Conservation (phyloP, 164 flowering plant genomes). For the Dillenia turbinata region DNA sequence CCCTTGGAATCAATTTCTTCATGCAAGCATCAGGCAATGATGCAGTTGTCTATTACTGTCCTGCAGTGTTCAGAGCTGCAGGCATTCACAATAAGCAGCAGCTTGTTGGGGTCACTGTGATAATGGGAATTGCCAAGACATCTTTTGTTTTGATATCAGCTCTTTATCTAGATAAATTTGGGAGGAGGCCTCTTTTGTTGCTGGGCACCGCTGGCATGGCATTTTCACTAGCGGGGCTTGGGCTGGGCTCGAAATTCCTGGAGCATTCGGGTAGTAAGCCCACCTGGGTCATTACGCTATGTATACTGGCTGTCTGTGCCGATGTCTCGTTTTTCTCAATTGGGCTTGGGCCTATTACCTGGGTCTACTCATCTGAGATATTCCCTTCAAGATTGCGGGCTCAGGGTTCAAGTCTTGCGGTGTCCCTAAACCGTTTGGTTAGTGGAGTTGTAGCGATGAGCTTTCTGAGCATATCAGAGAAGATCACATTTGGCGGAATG, state of each 20-base stretch:
- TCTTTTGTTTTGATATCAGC: constrained; percentile 62
- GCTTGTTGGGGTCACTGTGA: constrained; percentile 49
- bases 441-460: constrained; percentile 70
- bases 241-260: constrained; percentile 48
- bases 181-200: constrained; percentile 69
- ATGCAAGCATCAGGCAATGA: constrained; percentile 94
- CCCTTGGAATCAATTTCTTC: constrained; percentile 83
- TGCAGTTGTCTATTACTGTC: constrained; percentile 77
- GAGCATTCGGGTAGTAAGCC: constrained; percentile 34
- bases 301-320: constrained; percentile 60
- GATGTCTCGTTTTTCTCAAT: constrained; percentile 77
- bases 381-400: constrained; percentile 63
- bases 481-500: constrained; percentile 53
- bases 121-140: constrained; percentile 71
- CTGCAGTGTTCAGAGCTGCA: constrained; percentile 65
- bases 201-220: constrained; percentile 64
- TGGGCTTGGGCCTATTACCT: constrained; percentile 85
- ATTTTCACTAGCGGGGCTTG: constrained; percentile 41
- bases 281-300: constrained; percentile 54
- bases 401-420: constrained; percentile 56
- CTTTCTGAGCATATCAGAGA: constrained; percentile 39
- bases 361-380: constrained; percentile 80
- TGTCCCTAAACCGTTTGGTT: constrained; percentile 68
- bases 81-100: constrained; percentile 39
- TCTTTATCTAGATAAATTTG: constrained; percentile 50